Evolutionary conservation across 208 protist genomes (phyloP), one percentile per base, ranked within the genome.

Genomic region (Leishmania braziliensis): DNA sequence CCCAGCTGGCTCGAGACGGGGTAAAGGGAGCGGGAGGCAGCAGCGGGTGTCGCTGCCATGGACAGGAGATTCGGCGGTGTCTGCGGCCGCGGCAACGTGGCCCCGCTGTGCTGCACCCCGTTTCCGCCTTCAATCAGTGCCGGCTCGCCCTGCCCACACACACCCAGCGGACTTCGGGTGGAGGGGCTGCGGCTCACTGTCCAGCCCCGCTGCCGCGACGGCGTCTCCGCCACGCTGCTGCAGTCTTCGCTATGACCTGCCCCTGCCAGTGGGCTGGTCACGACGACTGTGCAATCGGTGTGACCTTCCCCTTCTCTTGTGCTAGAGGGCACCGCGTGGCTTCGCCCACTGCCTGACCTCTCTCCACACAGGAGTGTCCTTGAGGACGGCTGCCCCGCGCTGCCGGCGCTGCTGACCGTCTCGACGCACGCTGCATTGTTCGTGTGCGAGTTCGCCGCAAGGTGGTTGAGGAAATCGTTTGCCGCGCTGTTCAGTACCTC

Each of bases 401-500:
- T 85, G 71, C 79, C 79, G 29, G 71, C 43, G 65, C 77, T 85
- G 77, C 77, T 85, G 16, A 51, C 63, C 33, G 63, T 66, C 20
- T 71, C 77, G 29, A 54, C 20, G 14, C 76, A 46, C 14, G 46
- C 65, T 10, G 16, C 51, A 58, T 69, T 74, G 78, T 23, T 83
- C 46, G 66, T 66, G 75, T 81, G 58, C 75, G 69, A 56, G 72
- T 75, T 58, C 23, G 78, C 77, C 43, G 70, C 71, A 33, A 93
- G 78, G 65, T 78, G 85, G 78, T 77, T 79, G 33, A 93, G 69
- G 63, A 91, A 89, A 75, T 92, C 90, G 84, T 92, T 93, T 10
- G 90, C 90, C 6, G 87, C 90, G 79, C 84, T 86, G 76, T 84
- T 85, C 29, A 93, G 88, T 16, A 86, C 86, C 69, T 90, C 86